Base-by-base conservation (phyloP, 768 basidiomycete genomes). In the Mycena alexandri region DNA sequence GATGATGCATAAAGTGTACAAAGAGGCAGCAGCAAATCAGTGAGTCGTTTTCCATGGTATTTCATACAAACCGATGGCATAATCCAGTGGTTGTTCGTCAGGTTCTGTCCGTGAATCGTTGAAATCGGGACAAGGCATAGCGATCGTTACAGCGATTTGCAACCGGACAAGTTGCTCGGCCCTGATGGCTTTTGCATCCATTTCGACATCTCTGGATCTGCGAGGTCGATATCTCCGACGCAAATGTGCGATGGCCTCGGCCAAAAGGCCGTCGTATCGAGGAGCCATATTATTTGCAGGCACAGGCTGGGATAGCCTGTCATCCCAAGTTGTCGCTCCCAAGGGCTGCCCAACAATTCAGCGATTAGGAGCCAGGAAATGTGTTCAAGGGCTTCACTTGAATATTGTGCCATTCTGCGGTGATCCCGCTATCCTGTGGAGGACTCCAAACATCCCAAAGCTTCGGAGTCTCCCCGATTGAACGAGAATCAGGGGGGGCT, bases 401-500 rank as follows among this genome's bases (percentile, higher is more conserved):
- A 9, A 71, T 58, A 43, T 41, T n/a, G 29, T 29, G 19, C 70
- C 70, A 69, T 29, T 63, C 38, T 10, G 33, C 43, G 6, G 24
- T 34, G 16, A 47, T 29, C 17, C 42, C 51, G 38, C 38, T 14
- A 4, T 63, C 59, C 13, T 41, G 29, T 25, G 38, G 10, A 1
- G 65, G 54, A 41, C 56, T 65, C 79, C 83, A 81, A 11, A 84
- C 21, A 65, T 88, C 85, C 85, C 85, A 86, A 19, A 87, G 67
- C 56, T 74, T 66, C 0, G 87, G 87, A 53, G 62, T 79, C 61
- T 77, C 70, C n/a, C 76, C 76, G 41, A 76, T 33, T 55, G 21
- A 55, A 47, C 25, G 58, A 34, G 22, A 59, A 21, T 22, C 36
- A 50, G 53, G 4, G 19, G 48, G 38, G 38, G 34, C 43, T 24